Percentiles rank a stretch among this genome's conserved stretches.
phyloP scores from a whole-genome alignment of 1,284 basidiomycete species.

The Ceratobasidium papillatum region DNA sequence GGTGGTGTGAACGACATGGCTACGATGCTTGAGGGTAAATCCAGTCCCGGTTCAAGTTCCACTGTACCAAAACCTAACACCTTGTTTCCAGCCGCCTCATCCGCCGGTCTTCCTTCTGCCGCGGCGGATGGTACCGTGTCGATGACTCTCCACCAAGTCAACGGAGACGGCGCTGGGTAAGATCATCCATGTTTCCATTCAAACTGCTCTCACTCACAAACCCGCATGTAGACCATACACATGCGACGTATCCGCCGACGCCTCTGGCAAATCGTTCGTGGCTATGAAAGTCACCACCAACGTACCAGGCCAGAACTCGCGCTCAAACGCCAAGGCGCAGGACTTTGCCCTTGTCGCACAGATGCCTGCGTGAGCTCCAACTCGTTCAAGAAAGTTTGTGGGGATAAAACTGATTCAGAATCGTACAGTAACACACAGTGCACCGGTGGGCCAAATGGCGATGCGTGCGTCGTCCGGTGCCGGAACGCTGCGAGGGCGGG shows the following conservation, averaged over 20 bases:
- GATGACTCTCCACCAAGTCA: conserved; percentile 30
- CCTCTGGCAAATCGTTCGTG: conserved; percentile 45
- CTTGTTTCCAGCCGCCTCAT: not conserved
- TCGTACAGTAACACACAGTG: not conserved
- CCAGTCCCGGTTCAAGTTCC: not conserved
- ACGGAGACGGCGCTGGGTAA: conserved; percentile 36
- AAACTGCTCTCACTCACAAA: not conserved
- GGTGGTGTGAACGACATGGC: conserved; percentile 48
- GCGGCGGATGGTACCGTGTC: conserved; percentile 1
- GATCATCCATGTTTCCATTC: not conserved
- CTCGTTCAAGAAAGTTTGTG: not conserved
- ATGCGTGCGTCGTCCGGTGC: conserved; percentile 33
- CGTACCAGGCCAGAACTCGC: conserved; percentile 46
- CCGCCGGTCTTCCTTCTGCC: conserved; percentile 26
- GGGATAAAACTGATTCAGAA: not conserved
- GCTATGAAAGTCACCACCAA: conserved; percentile 46
- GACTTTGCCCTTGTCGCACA: conserved; percentile 47
- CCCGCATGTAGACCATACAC: conserved; percentile 11
- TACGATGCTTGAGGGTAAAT: conserved; percentile 44
- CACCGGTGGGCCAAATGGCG: conserved; percentile 32
- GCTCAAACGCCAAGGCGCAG: conserved; percentile 46
- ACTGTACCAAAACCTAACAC: not conserved
- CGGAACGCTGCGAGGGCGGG: conserved; percentile 41
- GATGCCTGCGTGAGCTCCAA: conserved; percentile 43
- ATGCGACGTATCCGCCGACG: conserved; percentile 40